Evolutionary conservation across 257 asterid genomes (phyloP).

Genomic region (Echium plantagineum): DNA sequence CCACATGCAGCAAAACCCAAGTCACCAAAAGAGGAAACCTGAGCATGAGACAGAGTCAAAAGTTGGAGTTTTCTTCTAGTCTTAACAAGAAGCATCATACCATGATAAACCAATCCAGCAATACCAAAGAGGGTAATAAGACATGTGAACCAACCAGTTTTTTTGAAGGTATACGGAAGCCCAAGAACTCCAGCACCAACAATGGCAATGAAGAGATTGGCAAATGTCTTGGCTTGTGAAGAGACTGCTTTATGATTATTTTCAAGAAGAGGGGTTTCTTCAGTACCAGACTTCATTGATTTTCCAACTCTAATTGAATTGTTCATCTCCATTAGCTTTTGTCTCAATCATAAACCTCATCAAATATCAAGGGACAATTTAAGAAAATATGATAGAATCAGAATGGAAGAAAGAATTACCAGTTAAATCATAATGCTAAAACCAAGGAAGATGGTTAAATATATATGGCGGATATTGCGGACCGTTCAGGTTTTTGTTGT

Average conservation of each 20-base stretch:
- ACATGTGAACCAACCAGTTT: slow-evolving; percentile 19
- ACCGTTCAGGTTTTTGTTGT: too few species aligned
- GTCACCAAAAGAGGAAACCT: slow-evolving; percentile 15
- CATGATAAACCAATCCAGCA: slow-evolving; percentile 10
- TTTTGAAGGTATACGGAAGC: slow-evolving; percentile 19
- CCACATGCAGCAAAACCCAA: slow-evolving; percentile 18
- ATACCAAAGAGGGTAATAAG: slow-evolving; percentile 6
- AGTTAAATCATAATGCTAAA: too few species aligned
- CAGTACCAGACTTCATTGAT: not conserved
- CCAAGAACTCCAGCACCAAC: slow-evolving; percentile 26
- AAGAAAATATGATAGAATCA: too few species aligned
- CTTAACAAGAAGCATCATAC: slow-evolving; percentile 19
- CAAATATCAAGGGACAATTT: too few species aligned
- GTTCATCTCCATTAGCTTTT: too few species aligned
- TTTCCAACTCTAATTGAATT: too few species aligned
- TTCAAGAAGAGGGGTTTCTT: slow-evolving; percentile 13
- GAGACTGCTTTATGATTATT: slow-evolving; percentile 1
- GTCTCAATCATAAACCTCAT: too few species aligned
- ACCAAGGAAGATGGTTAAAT: too few species aligned
- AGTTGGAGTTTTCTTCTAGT: slow-evolving; percentile 14
- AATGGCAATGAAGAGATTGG: slow-evolving; percentile 18
- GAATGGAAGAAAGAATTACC: too few species aligned
- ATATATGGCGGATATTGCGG: too few species aligned
- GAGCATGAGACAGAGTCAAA: not conserved
- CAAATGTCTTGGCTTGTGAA: slow-evolving; percentile 15